Evolutionary conservation across 768 basidiomycete species (phyloP), one percentile per base, ranked within the genome.

Genomic region (Amanita rimosa): DNA sequence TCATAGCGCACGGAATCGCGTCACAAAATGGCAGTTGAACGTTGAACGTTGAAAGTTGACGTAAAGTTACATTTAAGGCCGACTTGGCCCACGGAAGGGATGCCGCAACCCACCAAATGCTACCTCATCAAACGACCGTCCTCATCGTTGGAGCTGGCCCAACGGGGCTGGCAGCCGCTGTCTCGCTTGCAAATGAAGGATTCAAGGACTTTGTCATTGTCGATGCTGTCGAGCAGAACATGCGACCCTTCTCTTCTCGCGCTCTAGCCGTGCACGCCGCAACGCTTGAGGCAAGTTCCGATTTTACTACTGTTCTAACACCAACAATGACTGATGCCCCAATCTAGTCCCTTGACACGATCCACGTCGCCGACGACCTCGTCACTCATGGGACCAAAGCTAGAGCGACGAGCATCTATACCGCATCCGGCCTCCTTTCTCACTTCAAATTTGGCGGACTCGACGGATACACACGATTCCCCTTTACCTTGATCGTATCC

Each of bases 61-160:
- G 1, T 27, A 27, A 27, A 27, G 1, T 9, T 29, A 29, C 29
- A 29, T 29, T 29, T 29, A 29, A 29, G 29, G 29, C 10, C 29
- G 29, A 29, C 29, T 29, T 29, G 27, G 27, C 27, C 27, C 8
- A 27, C 7, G 27, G 3, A 27, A 27, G 27, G 27, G 4, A 8
- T 27, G 8, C 8, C 27, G 9, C 26, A 26, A 26, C 26, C 6
- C 26, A 26, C 6, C 27, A 9, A 16, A 44, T 59, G 57, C 52
- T 60, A 22, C 57, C 59, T 43, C 34, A 45, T 35, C 50, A 49
- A 40, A 69, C 72, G 6, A 68, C 68, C 21, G 59, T 76, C 21
- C 68, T 76, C 44, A 65, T 78, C 22, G 68, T 78, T 9, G 75
- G 74, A 22, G 72, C 72, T 22, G 75, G 76, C n/a, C 76, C 76